Percentiles rank a stretch among this genome's conserved stretches.
phyloP scores from a whole-genome alignment of 352 stramenopile species.

The Pythium monospermum region DNA sequence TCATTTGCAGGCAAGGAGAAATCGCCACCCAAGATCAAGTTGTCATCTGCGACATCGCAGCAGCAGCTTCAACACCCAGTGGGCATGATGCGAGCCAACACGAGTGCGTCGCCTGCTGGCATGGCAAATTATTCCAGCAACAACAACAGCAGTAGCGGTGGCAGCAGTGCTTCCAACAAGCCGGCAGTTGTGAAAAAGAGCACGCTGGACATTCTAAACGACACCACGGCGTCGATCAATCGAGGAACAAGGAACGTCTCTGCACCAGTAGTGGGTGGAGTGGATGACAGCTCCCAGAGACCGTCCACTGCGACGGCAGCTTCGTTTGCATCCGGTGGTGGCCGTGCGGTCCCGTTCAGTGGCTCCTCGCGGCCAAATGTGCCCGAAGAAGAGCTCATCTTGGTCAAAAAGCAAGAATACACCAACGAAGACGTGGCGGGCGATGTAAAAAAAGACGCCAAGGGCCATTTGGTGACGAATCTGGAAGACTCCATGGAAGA shows the following conservation, averaged over 20 bases:
- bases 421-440: constrained; percentile 25
- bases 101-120: not conserved
- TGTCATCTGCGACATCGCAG: not conserved
- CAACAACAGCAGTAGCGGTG: not conserved
- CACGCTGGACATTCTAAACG: constrained; percentile 68
- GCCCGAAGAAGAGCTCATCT: constrained; percentile 61
- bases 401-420: constrained; percentile 57
- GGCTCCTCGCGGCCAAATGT: constrained; percentile 42
- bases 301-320: constrained; percentile 19
- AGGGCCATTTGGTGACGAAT: constrained; percentile 23
- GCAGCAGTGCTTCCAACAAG: not conserved
- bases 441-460: constrained; percentile 18
- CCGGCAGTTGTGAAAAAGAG: constrained; percentile 38
- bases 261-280: not conserved
- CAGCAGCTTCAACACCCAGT: constrained; percentile 4
- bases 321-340: constrained; percentile 26
- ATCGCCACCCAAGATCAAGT: constrained; percentile 19
- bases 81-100: constrained; percentile 7
- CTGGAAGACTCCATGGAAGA: constrained; percentile 70
- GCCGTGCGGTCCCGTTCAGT: constrained; percentile 53
- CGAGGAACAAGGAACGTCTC: constrained; percentile 5
- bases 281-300: constrained; percentile 13
- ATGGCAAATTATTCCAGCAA: not conserved
- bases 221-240: constrained; percentile 41
- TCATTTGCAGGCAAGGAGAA: constrained; percentile 27